A percentile compares a stretch with the other conserved stretches of the same genome.
phyloP scores from a whole-genome alignment of 495 filamentous ascomycete species.

The Tuber aestivum region DNA sequence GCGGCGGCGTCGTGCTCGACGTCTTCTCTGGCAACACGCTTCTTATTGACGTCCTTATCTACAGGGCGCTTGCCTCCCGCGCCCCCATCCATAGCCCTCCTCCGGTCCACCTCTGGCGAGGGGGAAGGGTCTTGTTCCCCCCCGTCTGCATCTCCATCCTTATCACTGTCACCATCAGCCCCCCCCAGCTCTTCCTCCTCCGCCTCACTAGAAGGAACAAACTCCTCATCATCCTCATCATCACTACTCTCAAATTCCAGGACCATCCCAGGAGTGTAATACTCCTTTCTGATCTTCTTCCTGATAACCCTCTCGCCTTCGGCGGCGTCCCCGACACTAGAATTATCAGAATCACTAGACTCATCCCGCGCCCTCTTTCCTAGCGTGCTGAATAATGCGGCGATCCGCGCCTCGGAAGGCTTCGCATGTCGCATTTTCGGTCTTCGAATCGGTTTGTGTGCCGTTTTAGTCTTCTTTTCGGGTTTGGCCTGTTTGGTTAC shows the following conservation, averaged over 20 bases:
- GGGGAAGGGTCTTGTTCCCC: neutral
- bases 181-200: neutral
- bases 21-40: neutral
- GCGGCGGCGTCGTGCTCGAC: neutral
- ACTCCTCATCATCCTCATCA: constrained; percentile 1
- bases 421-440: neutral
- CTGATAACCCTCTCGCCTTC: neutral
- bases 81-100: neutral
- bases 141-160: neutral
- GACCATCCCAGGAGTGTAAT: neutral
- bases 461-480: neutral
- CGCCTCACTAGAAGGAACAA: neutral
- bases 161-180: neutral
- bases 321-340: neutral
- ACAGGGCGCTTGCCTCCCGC: neutral
- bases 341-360: neutral
- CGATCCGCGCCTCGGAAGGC: neutral
- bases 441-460: neutral
- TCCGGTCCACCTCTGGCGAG: neutral
- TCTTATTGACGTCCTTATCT: neutral
- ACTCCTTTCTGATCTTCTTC: neutral
- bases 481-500: neutral
- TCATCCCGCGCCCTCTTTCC: neutral
- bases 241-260: neutral
- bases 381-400: neutral